Conservation (phyloP, 805 yeast genomes). For the Priceomyces fermenticarens region DNA sequence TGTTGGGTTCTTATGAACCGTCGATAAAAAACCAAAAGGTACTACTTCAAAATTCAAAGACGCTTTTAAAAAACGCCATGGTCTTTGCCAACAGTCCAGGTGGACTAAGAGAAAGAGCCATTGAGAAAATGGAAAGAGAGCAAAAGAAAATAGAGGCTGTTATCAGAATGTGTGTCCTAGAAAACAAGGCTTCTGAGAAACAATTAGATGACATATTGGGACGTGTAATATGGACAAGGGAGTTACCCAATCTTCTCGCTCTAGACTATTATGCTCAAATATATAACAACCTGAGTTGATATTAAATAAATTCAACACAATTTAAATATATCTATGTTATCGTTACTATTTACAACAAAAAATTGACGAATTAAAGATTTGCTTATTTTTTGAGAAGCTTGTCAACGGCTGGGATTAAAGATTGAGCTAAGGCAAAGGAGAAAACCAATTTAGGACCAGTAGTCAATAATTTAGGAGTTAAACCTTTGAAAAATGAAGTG, state of each 20-base stretch:
- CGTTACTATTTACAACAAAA: slow-evolving; percentile 1
- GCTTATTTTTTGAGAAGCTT: slow-evolving; percentile 43
- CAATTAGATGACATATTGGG: slow-evolving; percentile 34
- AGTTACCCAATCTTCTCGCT: slow-evolving; percentile 19
- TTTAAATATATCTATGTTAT: neutral
- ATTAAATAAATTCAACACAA: neutral
- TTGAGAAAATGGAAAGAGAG: slow-evolving; percentile 41
- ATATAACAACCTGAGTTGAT: neutral
- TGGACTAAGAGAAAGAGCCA: slow-evolving; percentile 47
- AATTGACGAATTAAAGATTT: neutral
- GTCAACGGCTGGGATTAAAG: slow-evolving; percentile 95
- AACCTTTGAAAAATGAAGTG: slow-evolving; percentile 90
- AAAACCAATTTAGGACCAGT: slow-evolving; percentile 98
- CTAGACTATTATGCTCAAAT: slow-evolving; percentile 23
- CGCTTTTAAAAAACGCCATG: slow-evolving; percentile 45
- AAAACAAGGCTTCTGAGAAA: slow-evolving; percentile 27
- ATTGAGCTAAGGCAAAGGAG: slow-evolving; percentile 96
- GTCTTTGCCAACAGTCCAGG: slow-evolving; percentile 44
- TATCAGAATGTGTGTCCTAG: slow-evolving; percentile 44
- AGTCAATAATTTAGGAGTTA: slow-evolving; percentile 92
- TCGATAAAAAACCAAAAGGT: slow-evolving; percentile 27
- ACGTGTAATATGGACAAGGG: slow-evolving; percentile 25
- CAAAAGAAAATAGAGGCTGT: slow-evolving; percentile 45
- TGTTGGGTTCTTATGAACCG: slow-evolving; percentile 22
- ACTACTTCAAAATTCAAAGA: slow-evolving; percentile 37